Evolutionary conservation across 202 grass and related monocot genomes (phyloP).

Genomic region (Schoenoplectus tabernaemontani): DNA sequence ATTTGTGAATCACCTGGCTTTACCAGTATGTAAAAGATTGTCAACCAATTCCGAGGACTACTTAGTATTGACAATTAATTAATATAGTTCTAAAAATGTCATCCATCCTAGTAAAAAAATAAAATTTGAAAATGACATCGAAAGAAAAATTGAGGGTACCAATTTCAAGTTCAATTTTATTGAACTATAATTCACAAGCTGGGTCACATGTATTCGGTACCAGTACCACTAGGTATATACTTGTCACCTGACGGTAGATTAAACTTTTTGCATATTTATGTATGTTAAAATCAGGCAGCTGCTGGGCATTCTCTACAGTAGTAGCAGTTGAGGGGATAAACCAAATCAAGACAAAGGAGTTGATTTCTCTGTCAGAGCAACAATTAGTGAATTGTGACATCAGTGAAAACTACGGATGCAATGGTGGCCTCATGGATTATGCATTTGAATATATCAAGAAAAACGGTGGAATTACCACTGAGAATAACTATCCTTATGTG

Average conservation of each 20-base stretch:
- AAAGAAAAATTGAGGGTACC: too few relatives aligned
- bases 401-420: constrained; percentile 37
- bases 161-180: not conserved
- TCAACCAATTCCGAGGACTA: not conserved
- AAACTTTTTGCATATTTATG: not conserved
- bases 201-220: not conserved
- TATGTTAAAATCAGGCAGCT: constrained; percentile 33
- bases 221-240: not conserved
- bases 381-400: constrained; percentile 69
- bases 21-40: not conserved
- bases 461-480: constrained; percentile 43
- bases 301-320: constrained; percentile 64
- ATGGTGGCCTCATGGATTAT: constrained; percentile 65
- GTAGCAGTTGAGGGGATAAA: constrained; percentile 66
- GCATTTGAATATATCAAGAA: constrained; percentile 65
- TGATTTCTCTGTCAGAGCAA: constrained; percentile 61
- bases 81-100: not conserved
- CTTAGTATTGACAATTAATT: not conserved
- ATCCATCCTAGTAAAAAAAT: too few relatives aligned
- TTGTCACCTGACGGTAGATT: not conserved
- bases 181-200: not conserved
- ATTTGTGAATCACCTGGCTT: not conserved
- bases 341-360: constrained; percentile 38
- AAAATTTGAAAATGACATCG: too few relatives aligned
- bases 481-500: constrained; percentile 49